phyloP scores from a whole-genome alignment of 306 rosid genomes.

The Ammopiptanthus mongolicus region DNA sequence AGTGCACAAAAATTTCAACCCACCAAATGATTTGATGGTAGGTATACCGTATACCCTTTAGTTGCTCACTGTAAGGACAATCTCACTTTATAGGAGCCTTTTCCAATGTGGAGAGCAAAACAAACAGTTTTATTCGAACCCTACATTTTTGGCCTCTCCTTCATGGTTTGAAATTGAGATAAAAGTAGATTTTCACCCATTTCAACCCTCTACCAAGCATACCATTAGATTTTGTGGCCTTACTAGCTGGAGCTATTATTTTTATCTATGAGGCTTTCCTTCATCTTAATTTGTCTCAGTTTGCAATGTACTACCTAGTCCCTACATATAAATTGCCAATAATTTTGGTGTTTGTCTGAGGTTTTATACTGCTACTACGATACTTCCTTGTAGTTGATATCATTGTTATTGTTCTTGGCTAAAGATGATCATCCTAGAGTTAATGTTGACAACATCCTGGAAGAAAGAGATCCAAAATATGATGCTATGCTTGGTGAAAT shows the following conservation, averaged over 20 bases:
- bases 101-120: neutral
- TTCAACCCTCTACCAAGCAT: neutral
- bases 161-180: neutral
- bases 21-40: too few species aligned
- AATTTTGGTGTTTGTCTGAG: slow-evolving; percentile 13
- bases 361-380: neutral
- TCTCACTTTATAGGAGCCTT: too few species aligned
- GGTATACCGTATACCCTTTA: too few species aligned
- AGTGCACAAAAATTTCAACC: too few species aligned
- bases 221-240: neutral
- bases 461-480: slow-evolving; percentile 69
- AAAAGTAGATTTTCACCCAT: neutral
- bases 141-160: neutral
- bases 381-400: slow-evolving; percentile 19
- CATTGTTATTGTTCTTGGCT: slow-evolving; percentile 26
- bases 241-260: neutral
- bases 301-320: neutral
- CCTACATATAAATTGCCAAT: neutral
- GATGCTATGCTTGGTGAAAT: slow-evolving; percentile 91
- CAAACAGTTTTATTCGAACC: neutral
- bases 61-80: too few species aligned
- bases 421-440: slow-evolving; percentile 44
- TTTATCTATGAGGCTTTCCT: neutral
- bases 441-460: slow-evolving; percentile 52
- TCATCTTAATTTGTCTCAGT: neutral